A percentile compares a stretch with the other conserved stretches of the same genome.
These are phyloP conservation scores for Phialophora chinensis DNA, from an alignment of 2,329 filamentous ascomycete species.

Conservation along the genomic window DNA sequence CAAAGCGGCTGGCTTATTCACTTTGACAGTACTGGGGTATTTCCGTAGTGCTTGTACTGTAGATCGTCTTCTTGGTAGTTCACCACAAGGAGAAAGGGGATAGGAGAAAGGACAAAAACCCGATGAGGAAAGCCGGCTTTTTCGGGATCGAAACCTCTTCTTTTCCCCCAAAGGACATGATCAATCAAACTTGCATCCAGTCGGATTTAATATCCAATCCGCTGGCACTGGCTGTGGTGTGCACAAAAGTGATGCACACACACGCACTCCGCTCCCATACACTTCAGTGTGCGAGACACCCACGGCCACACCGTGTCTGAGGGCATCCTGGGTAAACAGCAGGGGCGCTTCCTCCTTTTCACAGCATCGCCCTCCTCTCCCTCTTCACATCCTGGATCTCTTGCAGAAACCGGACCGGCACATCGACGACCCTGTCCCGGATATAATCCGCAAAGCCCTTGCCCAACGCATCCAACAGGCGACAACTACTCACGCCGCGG, in stretches of 20 bases:
- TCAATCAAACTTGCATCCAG: too few species aligned
- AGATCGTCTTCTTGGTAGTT: not conserved
- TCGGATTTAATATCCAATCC: too few species aligned
- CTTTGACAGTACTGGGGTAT: too few species aligned
- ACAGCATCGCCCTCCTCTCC: slow-evolving; percentile 34
- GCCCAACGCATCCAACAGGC: slow-evolving; percentile 56
- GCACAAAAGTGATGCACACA: too few species aligned
- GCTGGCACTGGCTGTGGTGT: too few species aligned
- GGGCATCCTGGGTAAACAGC: too few species aligned
- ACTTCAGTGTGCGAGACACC: too few species aligned
- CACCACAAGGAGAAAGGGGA: not conserved
- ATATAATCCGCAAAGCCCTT: slow-evolving; percentile 62
- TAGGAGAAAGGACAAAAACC: not conserved
- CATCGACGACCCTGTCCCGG: slow-evolving; percentile 51
- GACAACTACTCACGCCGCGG: slow-evolving; percentile 56
- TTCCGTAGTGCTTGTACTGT: not conserved
- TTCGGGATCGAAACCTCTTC: not conserved
- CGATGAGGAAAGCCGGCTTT: not conserved
- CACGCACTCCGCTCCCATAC: too few species aligned
- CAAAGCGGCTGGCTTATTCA: too few species aligned
- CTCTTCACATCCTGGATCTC: slow-evolving; percentile 31
- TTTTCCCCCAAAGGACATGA: too few species aligned
- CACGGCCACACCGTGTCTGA: too few species aligned
- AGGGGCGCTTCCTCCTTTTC: too few species aligned
- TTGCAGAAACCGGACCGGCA: slow-evolving; percentile 42